Base-by-base conservation (phyloP, 805 yeast species). In the Wickerhamiella domercqiae region DNA sequence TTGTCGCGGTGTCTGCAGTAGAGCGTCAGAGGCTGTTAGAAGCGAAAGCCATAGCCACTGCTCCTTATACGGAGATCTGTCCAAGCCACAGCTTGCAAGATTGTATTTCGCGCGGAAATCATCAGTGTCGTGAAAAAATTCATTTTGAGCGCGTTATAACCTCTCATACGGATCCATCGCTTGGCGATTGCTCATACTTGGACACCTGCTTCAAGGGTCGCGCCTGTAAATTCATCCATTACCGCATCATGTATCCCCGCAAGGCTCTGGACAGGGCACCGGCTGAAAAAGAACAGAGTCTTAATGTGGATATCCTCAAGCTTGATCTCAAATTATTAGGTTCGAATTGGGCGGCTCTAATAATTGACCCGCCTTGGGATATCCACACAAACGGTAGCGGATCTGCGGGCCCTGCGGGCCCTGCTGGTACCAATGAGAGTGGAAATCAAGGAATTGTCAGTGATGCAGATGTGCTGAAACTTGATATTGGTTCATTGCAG, bases 301-400 rank as follows among this genome's bases (percentile, higher is more conserved):
- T 86, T 42, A 70, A 72, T 39, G 82, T 94, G 55, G 94, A 86
- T 57, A 75, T 86, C 15, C 64, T 83, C 24, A 63, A 68, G 35
- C 64, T 86, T 39, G 84, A 87, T 46, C 74, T 87, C 49, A 59
- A 54, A 17, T 59, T 71, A 5, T 57, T 86, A 39, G 95, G 96
- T 2, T 74, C 78, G 58, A 80, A 80, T 60, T 84, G 77, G 29
- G 83, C 76, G 2, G 63, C 54, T 7, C 73, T 86, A 9, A 71
- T 87, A 38, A 87, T 94, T 0, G 97, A 86, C 55, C 95, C 95
- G 3, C 90, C 95, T 5, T 86, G 97, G 97, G 86, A 83, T 46
- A 86, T 86, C 45, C 95, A 86, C 59, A 84, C 81, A 86, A 78
- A 79, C 39, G 25, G 21, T 14, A 29, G 18, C 4, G 37, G 38